A percentile compares a stretch with the other conserved stretches of the same genome.
These are phyloP conservation scores for Chrysosphaeria jannelii DNA, from an alignment of 2,329 filamentous ascomycete species.

Conservation along the genomic window DNA sequence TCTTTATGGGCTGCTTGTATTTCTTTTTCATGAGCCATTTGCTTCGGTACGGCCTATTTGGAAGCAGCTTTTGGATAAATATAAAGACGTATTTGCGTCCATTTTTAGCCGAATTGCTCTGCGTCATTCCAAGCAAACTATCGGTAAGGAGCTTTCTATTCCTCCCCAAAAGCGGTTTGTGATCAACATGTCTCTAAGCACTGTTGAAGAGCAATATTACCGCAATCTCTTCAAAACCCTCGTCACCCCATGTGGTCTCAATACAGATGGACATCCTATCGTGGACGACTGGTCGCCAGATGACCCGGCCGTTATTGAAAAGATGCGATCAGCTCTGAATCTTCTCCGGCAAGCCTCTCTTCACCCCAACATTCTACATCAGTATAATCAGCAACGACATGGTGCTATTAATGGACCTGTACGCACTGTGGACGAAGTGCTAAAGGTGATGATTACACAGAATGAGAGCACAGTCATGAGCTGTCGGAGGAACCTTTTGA, in stretches of 20 bases:
- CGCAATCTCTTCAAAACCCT: slow-evolving; percentile 45
- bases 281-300: slow-evolving; percentile 32
- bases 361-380: slow-evolving; percentile 63
- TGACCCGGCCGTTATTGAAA: slow-evolving; percentile 22
- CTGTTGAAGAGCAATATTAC: slow-evolving; percentile 79
- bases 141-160: slow-evolving; percentile 49
- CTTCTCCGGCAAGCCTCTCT: slow-evolving; percentile 16
- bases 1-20: slow-evolving; percentile 50
- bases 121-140: slow-evolving; percentile 57
- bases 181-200: slow-evolving; percentile 69
- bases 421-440: slow-evolving; percentile 57
- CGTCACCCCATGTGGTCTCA: slow-evolving; percentile 36
- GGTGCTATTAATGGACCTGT: too few species aligned
- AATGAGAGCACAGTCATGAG: slow-evolving; percentile 34
- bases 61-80: slow-evolving; percentile 28
- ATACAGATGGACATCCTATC: slow-evolving; percentile 29
- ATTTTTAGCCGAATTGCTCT: slow-evolving; percentile 47
- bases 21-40: slow-evolving; percentile 54
- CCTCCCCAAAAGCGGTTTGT: slow-evolving; percentile 65
- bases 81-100: slow-evolving; percentile 31
- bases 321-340: slow-evolving; percentile 54
- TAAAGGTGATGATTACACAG: slow-evolving; percentile 76
- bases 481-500: slow-evolving; percentile 37
- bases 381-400: too few species aligned
- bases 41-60: slow-evolving; percentile 32